Conservation (phyloP, 805 yeast genomes). For the Ogataea thermomethanolica region DNA sequence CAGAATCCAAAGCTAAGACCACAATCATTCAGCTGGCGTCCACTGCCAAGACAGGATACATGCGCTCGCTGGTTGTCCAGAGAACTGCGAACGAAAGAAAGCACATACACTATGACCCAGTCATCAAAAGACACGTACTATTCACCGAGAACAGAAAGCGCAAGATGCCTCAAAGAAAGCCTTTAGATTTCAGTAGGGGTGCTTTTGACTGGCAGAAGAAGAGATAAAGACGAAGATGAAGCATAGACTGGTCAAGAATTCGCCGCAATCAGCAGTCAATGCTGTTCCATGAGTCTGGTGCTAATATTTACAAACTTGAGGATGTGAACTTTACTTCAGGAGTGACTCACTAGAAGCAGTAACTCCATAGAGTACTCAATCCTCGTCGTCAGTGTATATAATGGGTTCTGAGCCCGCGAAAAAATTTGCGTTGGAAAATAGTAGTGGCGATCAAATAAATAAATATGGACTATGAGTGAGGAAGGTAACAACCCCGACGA, state of each 20-base stretch:
- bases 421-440: slow-evolving; percentile 10
- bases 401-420: slow-evolving; percentile 12
- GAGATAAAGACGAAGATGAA: slow-evolving; percentile 9
- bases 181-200: slow-evolving; percentile 46
- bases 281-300: too few species aligned
- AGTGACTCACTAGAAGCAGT: too few species aligned
- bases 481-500: slow-evolving; percentile 1
- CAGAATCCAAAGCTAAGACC: slow-evolving; percentile 68
- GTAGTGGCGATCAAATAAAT: slow-evolving; percentile 10
- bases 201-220: slow-evolving; percentile 37
- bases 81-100: slow-evolving; percentile 76
- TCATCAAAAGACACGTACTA: slow-evolving; percentile 85
- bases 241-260: too few species aligned
- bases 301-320: too few species aligned
- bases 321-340: too few species aligned
- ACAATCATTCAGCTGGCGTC: slow-evolving; percentile 85
- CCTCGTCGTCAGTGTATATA: slow-evolving; percentile 3
- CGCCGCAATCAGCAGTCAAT: too few species aligned
- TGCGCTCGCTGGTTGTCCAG: slow-evolving; percentile 74
- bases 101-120: slow-evolving; percentile 83
- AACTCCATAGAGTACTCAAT: too few species aligned
- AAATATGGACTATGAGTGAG: slow-evolving; percentile 10
- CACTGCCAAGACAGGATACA: slow-evolving; percentile 85
- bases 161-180: slow-evolving; percentile 53
- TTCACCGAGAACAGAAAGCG: slow-evolving; percentile 88